These are phyloP conservation scores for Quercus lobata DNA, from an alignment of 331 rosid species.

Conservation along the genomic window DNA sequence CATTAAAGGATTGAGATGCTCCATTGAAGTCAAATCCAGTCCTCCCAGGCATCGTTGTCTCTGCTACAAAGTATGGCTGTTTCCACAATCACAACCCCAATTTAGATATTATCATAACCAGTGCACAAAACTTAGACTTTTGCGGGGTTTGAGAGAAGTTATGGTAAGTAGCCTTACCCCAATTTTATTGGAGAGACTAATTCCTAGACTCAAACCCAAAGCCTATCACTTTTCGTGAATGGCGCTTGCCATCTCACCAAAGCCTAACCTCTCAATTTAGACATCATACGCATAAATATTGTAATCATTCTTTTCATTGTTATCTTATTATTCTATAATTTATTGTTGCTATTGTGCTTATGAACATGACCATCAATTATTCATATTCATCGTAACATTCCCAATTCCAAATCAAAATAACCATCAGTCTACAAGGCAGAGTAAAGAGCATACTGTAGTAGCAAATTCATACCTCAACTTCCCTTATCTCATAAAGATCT, in stretches of 20 bases:
- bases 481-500: conserved; percentile 78
- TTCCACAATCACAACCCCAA: conserved; percentile 14
- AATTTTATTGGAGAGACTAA: no score
- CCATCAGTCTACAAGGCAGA: neutral
- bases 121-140: no score
- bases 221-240: no score
- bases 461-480: conserved; percentile 59
- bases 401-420: neutral
- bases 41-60: conserved; percentile 88
- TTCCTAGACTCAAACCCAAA: fast-evolving
- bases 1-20: conserved; percentile 79
- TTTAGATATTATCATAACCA: neutral
- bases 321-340: neutral
- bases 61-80: conserved; percentile 87
- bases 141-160: fast-evolving
- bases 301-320: neutral
- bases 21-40: conserved; percentile 78
- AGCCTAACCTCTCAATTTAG: neutral
- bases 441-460: neutral
- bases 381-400: neutral
- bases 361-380: neutral
- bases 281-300: neutral
- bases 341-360: neutral
- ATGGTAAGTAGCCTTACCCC: no score
- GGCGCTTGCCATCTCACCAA: no score